phyloP scores from a whole-genome alignment of 2,329 filamentous ascomycete genomes.

The Zasmidium cellare region DNA sequence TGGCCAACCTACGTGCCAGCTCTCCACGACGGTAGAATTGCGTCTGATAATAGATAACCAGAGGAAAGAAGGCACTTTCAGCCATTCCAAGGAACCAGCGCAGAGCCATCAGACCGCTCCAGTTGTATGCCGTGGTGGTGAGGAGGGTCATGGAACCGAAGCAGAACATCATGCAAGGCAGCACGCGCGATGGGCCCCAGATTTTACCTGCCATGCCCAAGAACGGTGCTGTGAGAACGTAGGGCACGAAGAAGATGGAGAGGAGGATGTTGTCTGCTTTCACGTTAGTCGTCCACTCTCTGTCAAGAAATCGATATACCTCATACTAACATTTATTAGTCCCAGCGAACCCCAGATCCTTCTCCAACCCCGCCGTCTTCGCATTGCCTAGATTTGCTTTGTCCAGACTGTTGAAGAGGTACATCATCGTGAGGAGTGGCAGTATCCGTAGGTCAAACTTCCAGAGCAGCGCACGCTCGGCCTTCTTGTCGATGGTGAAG shows the following conservation, averaged over 20 bases:
- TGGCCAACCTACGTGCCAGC: slow-evolving; percentile 66
- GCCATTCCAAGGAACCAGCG: slow-evolving; percentile 67
- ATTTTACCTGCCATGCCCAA: slow-evolving; percentile 68
- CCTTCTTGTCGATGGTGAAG: slow-evolving; percentile 44
- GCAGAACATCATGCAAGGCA: slow-evolving; percentile 58
- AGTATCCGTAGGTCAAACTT: slow-evolving; percentile 58
- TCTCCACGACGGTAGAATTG: slow-evolving; percentile 71
- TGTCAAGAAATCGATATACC: too few relatives aligned
- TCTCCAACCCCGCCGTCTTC: slow-evolving; percentile 46
- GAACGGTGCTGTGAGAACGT: slow-evolving; percentile 68
- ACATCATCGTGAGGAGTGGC: slow-evolving; percentile 62
- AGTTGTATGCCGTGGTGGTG: slow-evolving; percentile 58
- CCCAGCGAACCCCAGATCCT: slow-evolving; percentile 59
- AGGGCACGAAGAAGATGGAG: slow-evolving; percentile 73
- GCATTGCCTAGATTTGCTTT: slow-evolving; percentile 48
- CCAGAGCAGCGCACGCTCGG: slow-evolving; percentile 52
- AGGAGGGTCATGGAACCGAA: slow-evolving; percentile 68
- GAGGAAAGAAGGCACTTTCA: slow-evolving; percentile 68
- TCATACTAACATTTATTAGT: slow-evolving; percentile 50
- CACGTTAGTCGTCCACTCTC: slow-evolving; percentile 33
- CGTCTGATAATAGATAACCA: slow-evolving; percentile 63
- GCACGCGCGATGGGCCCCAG: slow-evolving; percentile 62
- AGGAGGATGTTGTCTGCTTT: slow-evolving; percentile 62
- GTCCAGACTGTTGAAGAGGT: slow-evolving; percentile 57
- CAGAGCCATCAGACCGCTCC: slow-evolving; percentile 65